Conservation (phyloP, 768 basidiomycete species). For the Leccinum olivaceopallidum region DNA sequence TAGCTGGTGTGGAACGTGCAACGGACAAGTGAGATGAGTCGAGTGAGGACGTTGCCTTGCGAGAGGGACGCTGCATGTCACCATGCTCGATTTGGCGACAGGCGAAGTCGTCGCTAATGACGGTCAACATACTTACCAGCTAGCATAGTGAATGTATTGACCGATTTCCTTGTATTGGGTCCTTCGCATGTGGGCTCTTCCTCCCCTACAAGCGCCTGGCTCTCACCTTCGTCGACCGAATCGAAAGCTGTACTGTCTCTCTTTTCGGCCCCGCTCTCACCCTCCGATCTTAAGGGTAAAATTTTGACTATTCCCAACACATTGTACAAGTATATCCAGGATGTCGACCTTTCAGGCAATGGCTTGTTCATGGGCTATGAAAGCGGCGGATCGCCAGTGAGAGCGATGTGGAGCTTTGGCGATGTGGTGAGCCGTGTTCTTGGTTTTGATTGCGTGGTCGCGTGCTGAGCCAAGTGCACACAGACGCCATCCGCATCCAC, state of each 20-base stretch:
- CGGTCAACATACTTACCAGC: constrained; percentile 63
- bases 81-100: constrained; percentile 53
- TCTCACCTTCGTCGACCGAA: constrained; percentile 23
- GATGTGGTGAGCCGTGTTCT: constrained; percentile 43
- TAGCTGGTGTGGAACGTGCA: background rate
- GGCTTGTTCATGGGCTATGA: constrained; percentile 60
- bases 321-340: constrained; percentile 53
- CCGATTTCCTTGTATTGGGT: constrained; percentile 39
- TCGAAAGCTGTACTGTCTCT: constrained; percentile 13
- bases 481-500: constrained; percentile 45
- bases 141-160: constrained; percentile 35
- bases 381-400: constrained; percentile 38
- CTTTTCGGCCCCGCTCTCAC: constrained; percentile 45
- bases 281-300: constrained; percentile 52
- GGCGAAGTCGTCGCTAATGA: constrained; percentile 51
- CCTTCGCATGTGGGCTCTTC: constrained; percentile 14
- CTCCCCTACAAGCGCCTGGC: constrained; percentile 30
- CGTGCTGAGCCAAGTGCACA: constrained; percentile 1
- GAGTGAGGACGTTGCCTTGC: background rate
- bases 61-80: constrained; percentile 56
- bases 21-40: background rate
- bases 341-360: constrained; percentile 55
- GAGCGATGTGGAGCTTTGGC: constrained; percentile 55
- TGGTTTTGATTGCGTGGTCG: background rate
- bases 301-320: constrained; percentile 42